Percentiles rank a stretch among this genome's conserved stretches.
Conservation (phyloP, 1,284 basidiomycete species). For the Pseudozyma tsukubaensis region DNA sequence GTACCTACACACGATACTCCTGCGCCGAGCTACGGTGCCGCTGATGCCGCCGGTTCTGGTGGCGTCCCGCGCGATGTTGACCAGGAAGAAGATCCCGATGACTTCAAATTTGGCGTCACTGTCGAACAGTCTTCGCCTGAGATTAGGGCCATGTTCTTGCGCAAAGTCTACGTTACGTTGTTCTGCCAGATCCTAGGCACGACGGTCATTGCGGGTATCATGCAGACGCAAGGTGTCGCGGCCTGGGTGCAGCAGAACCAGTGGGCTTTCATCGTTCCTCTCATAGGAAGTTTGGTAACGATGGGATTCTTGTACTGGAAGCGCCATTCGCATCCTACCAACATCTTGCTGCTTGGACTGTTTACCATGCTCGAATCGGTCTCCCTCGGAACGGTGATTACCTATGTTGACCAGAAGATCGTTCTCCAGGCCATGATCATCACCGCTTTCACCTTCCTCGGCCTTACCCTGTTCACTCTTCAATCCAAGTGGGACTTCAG, state of each 20-base stretch:
- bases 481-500: conserved; percentile 82
- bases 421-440: conserved; percentile 89
- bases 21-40: conserved; percentile 33
- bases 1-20: conserved; percentile 36
- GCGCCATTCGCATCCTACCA: conserved; percentile 83
- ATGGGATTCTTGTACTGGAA: conserved; percentile 86
- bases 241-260: conserved; percentile 59
- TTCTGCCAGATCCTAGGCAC: conserved; percentile 65
- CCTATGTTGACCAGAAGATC: conserved; percentile 80
- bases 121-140: conserved; percentile 66
- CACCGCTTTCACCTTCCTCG: conserved; percentile 86
- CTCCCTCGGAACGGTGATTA: conserved; percentile 79
- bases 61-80: conserved; percentile 39
- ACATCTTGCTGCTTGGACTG: conserved; percentile 79
- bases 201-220: conserved; percentile 52
- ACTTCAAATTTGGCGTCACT: conserved; percentile 66
- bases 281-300: conserved; percentile 80
- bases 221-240: conserved; percentile 47
- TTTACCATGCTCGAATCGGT: conserved; percentile 61
- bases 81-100: conserved; percentile 61
- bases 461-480: conserved; percentile 80
- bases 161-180: conserved; percentile 61
- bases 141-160: conserved; percentile 63
- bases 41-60: conserved; percentile 20
- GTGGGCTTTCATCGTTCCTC: conserved; percentile 71